Base-by-base conservation (phyloP, 306 rosid species). In the Quercus engelmannii region DNA sequence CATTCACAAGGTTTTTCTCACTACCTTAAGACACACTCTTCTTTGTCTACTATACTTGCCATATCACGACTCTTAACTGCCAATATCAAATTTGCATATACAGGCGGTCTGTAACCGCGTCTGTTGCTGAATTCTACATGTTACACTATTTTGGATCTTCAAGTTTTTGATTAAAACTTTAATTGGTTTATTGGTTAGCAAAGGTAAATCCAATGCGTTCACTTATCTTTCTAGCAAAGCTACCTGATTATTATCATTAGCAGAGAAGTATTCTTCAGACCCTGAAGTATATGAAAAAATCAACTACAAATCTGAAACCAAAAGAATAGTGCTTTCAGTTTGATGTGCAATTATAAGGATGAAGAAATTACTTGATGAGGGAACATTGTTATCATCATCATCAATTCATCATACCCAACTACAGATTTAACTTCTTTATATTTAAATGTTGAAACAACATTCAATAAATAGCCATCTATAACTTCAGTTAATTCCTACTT, bases 401-500 rank as follows among this genome's bases (percentile, higher is more conserved):
- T 19, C 58, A 69, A 41, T 41, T 70, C 65, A 71, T 28, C 75
- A 54, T 18, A 56, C 35, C 55, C 72, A 35, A 64, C 64, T 71
- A 74, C 13, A 59, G 1, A 35, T 80, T 52, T 67, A 67, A 12
- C 43, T 41, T 38, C 49, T 26, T 41, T 65, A 8, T 31, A 31
- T 41, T 41, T 41, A 7, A 41, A 41, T 8, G 46, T 3, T 19
- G 51, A 69, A 49, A 80, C 49, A 49, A 19, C 62, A 69, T 76
- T 25, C 71, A 61, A 51, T 46, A 80, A 43, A 12, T 76, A 78
- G 30, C 69, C 28, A 74, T 23, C 52, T 35, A 55, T 21, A 41
- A 30, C 52, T 71, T 46, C 72, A 41, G 64, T 75, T 71, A 38
- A 74, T 80, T 74, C 59, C 76, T 43, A 78, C 70, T 74, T 69